phyloP scores from a whole-genome alignment of 148 eudicot genomes.

The Cornus kousa region DNA sequence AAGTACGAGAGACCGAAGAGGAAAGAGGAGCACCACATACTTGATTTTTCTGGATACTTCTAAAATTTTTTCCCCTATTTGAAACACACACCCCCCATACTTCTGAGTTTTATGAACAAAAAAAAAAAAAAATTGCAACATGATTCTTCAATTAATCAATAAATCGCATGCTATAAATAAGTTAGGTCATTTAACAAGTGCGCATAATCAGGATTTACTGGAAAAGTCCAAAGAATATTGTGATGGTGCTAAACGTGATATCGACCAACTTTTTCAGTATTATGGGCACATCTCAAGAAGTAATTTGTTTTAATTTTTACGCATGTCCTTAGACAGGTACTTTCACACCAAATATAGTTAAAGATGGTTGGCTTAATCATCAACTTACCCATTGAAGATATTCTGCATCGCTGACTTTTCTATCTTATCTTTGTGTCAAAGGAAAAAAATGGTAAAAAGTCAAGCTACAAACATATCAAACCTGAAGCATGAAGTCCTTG shows the following conservation, averaged over 20 bases:
- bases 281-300: not conserved
- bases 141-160: too few species aligned
- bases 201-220: not conserved
- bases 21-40: not conserved
- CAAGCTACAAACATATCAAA: constrained; percentile 16
- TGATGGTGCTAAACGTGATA: not conserved
- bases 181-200: not conserved
- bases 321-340: not conserved
- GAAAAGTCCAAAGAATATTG: not conserved
- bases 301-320: not conserved
- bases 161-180: too few species aligned
- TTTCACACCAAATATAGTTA: not conserved
- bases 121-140: too few species aligned
- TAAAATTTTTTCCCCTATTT: too few species aligned
- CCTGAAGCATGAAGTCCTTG: constrained; percentile 99
- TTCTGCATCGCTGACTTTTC: not conserved
- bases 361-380: not conserved
- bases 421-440: not conserved
- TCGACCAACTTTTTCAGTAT: not conserved
- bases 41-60: too few species aligned
- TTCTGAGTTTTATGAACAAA: too few species aligned
- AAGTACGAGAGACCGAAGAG: not conserved
- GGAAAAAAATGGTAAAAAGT: not conserved
- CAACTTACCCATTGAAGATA: not conserved
- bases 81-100: too few species aligned